Percentiles rank a stretch among this genome's conserved stretches.
phyloP scores from a whole-genome alignment of 345 rosid genomes.

The Sonneratia alba region DNA sequence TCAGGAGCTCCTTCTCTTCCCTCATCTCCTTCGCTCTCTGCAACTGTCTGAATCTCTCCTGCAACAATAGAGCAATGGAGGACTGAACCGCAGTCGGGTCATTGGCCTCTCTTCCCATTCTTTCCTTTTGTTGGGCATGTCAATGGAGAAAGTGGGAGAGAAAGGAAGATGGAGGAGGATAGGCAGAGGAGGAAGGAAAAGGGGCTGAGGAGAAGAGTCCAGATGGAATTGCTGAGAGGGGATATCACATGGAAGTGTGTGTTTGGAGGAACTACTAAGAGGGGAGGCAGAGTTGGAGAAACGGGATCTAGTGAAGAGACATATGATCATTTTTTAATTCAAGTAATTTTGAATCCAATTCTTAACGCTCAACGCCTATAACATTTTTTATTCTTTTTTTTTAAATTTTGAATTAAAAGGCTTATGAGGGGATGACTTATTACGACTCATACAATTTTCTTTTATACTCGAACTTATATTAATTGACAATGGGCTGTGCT shows the following conservation, averaged over 20 bases:
- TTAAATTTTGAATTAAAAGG: too few species aligned
- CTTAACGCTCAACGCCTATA: too few species aligned
- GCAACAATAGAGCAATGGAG: slow-evolving; percentile 33
- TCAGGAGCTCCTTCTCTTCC: slow-evolving; percentile 33
- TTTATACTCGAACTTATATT: too few species aligned
- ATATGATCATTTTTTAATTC: too few species aligned
- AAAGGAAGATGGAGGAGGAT: slow-evolving; percentile 11
- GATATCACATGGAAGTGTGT: slow-evolving; percentile 66
- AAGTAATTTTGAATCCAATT: too few species aligned
- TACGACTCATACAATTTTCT: too few species aligned
- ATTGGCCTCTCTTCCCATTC: slow-evolving; percentile 20
- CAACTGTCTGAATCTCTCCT: slow-evolving; percentile 35
- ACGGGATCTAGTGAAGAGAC: too few species aligned
- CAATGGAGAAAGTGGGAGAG: too few species aligned
- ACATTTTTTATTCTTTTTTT: too few species aligned
- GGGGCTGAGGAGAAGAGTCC: slow-evolving; percentile 33
- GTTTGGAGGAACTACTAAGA: slow-evolving; percentile 57
- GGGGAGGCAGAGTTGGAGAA: background rate
- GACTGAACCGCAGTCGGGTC: slow-evolving; percentile 24
- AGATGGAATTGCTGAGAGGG: slow-evolving; percentile 30
- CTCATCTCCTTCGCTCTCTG: slow-evolving; percentile 38
- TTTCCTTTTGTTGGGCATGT: too few species aligned
- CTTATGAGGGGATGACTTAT: too few species aligned
- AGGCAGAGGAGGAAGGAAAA: slow-evolving; percentile 25
- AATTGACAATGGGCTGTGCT: too few species aligned